phyloP scores from a whole-genome alignment of 2,329 filamentous ascomycete species.

The Trichoderma koningiopsis region DNA sequence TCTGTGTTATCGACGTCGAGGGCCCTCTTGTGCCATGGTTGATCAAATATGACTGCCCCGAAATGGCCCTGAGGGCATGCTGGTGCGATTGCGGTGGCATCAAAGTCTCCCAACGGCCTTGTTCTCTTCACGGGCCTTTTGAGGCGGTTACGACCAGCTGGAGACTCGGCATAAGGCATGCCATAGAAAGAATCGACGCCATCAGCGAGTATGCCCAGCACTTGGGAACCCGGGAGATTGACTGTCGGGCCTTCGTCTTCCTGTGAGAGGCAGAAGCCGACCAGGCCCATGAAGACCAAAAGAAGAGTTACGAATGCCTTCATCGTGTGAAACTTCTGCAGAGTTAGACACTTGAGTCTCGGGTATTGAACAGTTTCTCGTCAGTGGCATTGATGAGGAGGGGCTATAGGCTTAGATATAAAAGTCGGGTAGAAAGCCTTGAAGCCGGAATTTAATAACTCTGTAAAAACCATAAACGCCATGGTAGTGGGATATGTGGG shows the following conservation, averaged over 20 bases:
- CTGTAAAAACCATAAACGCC: not conserved
- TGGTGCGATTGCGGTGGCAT: conserved; percentile 50
- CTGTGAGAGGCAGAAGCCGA: not conserved
- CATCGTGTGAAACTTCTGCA: not conserved
- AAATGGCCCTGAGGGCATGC: conserved; percentile 59
- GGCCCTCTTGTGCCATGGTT: not conserved
- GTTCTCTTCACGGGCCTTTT: conserved; percentile 58
- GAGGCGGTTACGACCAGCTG: conserved; percentile 59
- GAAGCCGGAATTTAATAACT: not conserved
- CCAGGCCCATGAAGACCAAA: not conserved
- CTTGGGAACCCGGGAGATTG: not conserved
- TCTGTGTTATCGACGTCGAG: too few species aligned
- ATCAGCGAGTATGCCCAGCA: not conserved
- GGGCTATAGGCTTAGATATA: not conserved
- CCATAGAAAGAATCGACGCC: conserved; percentile 61
- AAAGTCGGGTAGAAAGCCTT: not conserved
- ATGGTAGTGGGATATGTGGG: too few species aligned
- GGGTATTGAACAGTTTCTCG: not conserved
- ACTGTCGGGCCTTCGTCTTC: not conserved
- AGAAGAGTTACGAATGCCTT: not conserved
- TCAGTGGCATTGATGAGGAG: not conserved
- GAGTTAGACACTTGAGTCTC: not conserved
- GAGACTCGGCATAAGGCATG: conserved; percentile 66
- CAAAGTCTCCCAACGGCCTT: conserved; percentile 52
- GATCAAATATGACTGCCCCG: not conserved